Percentiles rank a stretch among this genome's conserved stretches.
Evolutionary conservation across 1,284 basidiomycete species (phyloP).

Genomic region (Ceratorhiza oryzae-sativae): DNA sequence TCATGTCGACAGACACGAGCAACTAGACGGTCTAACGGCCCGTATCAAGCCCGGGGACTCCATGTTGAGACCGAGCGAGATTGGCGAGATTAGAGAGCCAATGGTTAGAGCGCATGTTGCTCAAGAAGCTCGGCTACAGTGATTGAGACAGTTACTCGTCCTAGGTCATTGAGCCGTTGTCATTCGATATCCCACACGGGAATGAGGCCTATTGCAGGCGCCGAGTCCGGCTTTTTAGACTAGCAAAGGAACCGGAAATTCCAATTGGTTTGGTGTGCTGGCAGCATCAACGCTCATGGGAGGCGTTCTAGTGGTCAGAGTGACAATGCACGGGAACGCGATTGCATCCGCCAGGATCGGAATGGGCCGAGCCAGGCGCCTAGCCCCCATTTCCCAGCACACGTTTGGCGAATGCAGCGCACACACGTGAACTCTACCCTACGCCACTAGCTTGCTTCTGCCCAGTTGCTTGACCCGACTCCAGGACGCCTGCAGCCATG

Average conservation of each 20-base stretch:
- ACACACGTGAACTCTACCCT: neutral
- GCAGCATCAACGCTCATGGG: neutral
- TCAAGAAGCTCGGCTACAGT: conserved; percentile 2
- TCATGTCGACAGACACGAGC: neutral
- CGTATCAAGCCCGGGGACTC: no score
- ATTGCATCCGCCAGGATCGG: neutral
- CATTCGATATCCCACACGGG: neutral
- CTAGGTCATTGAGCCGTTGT: conserved; percentile 2
- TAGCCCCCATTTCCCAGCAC: neutral
- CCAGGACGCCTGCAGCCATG: no score
- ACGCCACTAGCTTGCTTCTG: no score
- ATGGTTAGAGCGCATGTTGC: neutral
- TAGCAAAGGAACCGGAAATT: neutral
- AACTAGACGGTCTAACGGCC: no score
- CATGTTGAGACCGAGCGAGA: neutral
- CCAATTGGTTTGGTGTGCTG: neutral
- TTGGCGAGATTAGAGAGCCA: neutral
- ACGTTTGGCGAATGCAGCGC: neutral
- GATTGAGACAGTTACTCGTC: conserved; percentile 8
- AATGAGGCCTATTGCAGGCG: neutral
- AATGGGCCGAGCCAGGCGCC: no score
- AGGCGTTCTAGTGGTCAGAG: neutral
- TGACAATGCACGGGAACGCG: neutral
- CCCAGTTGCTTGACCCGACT: no score
- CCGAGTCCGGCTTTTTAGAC: conserved; percentile 6